Percentiles rank a stretch among this genome's conserved stretches.
Evolutionary conservation across 768 basidiomycete genomes (phyloP).

Genomic region (Psilocybe cubensis): DNA sequence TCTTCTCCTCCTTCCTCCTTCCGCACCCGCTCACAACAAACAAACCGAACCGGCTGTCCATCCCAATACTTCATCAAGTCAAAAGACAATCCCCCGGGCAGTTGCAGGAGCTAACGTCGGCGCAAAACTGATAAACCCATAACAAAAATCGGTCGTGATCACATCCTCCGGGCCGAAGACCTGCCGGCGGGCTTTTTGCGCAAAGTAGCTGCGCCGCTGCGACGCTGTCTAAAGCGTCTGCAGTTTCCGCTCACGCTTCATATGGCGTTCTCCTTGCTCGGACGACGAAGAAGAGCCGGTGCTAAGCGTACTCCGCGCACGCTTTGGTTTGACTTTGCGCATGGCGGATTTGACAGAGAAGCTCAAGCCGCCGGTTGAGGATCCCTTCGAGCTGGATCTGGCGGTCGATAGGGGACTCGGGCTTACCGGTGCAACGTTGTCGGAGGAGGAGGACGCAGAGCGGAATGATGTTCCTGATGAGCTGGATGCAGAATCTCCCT

Average conservation of each 20-base stretch:
- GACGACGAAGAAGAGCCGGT: no score
- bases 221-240: slow-evolving; percentile 32
- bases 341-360: slow-evolving; percentile 21
- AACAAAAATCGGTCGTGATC: slow-evolving; percentile 84
- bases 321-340: slow-evolving; percentile 29
- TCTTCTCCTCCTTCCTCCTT: no score
- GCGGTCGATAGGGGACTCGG: no score
- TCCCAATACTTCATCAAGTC: slow-evolving; percentile 92
- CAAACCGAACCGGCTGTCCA: slow-evolving; percentile 86
- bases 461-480: slow-evolving; percentile 6
- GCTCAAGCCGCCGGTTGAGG: slow-evolving; percentile 19
- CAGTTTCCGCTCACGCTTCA: slow-evolving; percentile 26
- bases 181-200: slow-evolving; percentile 54
- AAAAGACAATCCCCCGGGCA: slow-evolving; percentile 85
- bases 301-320: no score
- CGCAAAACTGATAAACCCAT: slow-evolving; percentile 79
- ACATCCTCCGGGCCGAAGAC: slow-evolving; percentile 73
- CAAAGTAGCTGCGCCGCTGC: slow-evolving; percentile 71
- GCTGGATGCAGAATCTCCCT: neutral
- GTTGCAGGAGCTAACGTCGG: slow-evolving; percentile 65
- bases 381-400: slow-evolving; percentile 30
- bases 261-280: slow-evolving; percentile 12
- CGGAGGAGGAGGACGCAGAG: slow-evolving; percentile 21
- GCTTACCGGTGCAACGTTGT: slow-evolving; percentile 10
- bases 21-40: slow-evolving; percentile 65